These are phyloP conservation scores for Cairneyella variabilis DNA, from an alignment of 495 filamentous ascomycete species.

Conservation along the genomic window DNA sequence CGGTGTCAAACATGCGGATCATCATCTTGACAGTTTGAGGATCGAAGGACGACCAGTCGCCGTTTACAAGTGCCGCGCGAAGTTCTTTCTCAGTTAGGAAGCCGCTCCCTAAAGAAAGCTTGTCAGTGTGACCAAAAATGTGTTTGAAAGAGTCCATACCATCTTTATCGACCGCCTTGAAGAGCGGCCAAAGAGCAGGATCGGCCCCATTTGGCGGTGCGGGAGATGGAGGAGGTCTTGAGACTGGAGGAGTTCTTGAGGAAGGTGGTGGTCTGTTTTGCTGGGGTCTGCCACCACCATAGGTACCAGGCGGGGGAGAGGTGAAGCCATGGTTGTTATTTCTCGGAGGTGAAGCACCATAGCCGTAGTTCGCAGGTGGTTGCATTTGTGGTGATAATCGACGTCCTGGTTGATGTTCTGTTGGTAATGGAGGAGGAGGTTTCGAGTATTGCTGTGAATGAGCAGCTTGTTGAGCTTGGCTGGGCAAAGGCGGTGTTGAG, in stretches of 20 bases:
- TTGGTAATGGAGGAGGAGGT: conserved; percentile 28
- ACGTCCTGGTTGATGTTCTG: conserved; percentile 14
- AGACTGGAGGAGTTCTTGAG: conserved; percentile 15
- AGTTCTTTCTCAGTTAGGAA: conserved; percentile 86
- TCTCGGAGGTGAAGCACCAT: conserved; percentile 15
- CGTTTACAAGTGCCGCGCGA: conserved; percentile 88
- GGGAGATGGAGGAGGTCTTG: conserved; percentile 45
- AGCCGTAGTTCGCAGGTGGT: conserved; percentile 22
- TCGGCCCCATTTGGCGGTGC: conserved; percentile 63
- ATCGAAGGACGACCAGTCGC: conserved; percentile 92
- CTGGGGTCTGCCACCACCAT: conserved; percentile 44
- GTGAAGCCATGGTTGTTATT: conserved; percentile 25
- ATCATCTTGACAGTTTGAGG: conserved; percentile 97
- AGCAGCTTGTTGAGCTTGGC: conserved; percentile 28
- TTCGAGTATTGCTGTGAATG: conserved; percentile 30
- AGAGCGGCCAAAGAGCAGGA: conserved; percentile 75
- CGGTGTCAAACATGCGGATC: conserved; percentile 97
- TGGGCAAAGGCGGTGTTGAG: conserved; percentile 5
- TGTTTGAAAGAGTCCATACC: conserved; percentile 33
- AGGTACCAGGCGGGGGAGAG: conserved; percentile 39
- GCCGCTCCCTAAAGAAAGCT: conserved; percentile 53
- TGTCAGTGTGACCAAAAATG: conserved; percentile 3
- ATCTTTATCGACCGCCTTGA: conserved; percentile 86
- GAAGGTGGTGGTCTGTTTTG: not conserved
- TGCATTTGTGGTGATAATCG: conserved; percentile 24